Percentiles rank a stretch among this genome's conserved stretches.
phyloP scores from a whole-genome alignment of 2,329 filamentous ascomycete genomes.

The Mycocentrospora acerina region DNA sequence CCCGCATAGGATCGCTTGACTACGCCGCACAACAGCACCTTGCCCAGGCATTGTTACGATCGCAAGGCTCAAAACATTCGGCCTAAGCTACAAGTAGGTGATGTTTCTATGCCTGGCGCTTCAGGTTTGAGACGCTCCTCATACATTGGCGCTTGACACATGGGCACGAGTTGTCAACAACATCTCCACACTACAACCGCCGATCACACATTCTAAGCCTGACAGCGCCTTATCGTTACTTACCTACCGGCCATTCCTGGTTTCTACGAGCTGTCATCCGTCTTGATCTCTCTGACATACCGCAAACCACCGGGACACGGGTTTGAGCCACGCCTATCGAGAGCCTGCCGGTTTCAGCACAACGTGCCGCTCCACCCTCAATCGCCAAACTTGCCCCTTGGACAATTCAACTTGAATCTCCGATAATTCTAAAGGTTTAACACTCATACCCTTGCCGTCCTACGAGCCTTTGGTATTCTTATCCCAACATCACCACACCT shows the following conservation, averaged over 20 bases:
- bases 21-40: slow-evolving; percentile 27
- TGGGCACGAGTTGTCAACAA: slow-evolving; percentile 26
- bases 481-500: slow-evolving; percentile 25
- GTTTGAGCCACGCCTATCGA: slow-evolving; percentile 41
- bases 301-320: slow-evolving; percentile 25
- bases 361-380: slow-evolving; percentile 32
- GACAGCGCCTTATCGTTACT: slow-evolving; percentile 25
- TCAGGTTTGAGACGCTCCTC: slow-evolving; percentile 44
- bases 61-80: slow-evolving; percentile 18
- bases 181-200: slow-evolving; percentile 18
- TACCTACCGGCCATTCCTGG: slow-evolving; percentile 20
- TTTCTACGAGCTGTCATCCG: slow-evolving; percentile 30
- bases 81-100: slow-evolving; percentile 24
- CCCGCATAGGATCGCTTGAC: slow-evolving; percentile 15
- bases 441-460: slow-evolving; percentile 35
- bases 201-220: slow-evolving; percentile 22
- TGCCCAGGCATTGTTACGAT: slow-evolving; percentile 15
- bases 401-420: slow-evolving; percentile 2
- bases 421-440: too few relatives aligned
- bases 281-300: slow-evolving; percentile 34
- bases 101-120: slow-evolving; percentile 42
- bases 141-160: slow-evolving; percentile 37
- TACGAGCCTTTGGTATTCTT: slow-evolving; percentile 33
- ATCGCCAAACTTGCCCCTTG: slow-evolving; percentile 25
- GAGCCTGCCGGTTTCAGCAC: slow-evolving; percentile 40